These are phyloP conservation scores for Dactylellina sp. DNA, from an alignment of 2,329 filamentous ascomycete genomes.

Conservation along the genomic window DNA sequence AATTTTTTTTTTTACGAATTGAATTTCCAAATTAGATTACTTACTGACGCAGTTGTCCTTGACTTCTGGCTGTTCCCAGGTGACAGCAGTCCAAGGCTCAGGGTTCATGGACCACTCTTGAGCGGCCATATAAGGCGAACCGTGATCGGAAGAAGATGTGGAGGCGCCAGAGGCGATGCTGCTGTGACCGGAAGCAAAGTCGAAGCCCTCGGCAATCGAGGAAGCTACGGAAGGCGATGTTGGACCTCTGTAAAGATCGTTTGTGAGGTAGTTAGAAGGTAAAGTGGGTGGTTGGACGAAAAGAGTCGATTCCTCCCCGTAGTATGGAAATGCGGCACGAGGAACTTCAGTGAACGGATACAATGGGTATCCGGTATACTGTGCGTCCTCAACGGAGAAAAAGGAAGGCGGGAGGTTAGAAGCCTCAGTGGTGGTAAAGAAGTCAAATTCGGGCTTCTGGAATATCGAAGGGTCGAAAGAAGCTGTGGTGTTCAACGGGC, in stretches of 20 bases:
- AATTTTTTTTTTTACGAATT: no score
- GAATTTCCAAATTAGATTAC: constrained; percentile 6
- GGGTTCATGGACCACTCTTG: constrained; percentile 56
- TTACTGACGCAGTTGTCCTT: constrained; percentile 56
- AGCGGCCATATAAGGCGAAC: constrained; percentile 47
- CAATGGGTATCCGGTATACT: constrained; percentile 49
- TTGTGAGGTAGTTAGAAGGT: constrained; percentile 53
- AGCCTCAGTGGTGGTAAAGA: constrained; percentile 45
- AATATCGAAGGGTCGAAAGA: constrained; percentile 54
- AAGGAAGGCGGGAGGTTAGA: constrained; percentile 50
- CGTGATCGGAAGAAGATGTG: constrained; percentile 55
- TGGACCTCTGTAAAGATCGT: constrained; percentile 52
- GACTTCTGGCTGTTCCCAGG: constrained; percentile 55
- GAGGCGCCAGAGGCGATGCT: constrained; percentile 54
- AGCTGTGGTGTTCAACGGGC: constrained; percentile 49
- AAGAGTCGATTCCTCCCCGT: constrained; percentile 45
- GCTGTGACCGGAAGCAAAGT: constrained; percentile 55
- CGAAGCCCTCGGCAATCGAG: constrained; percentile 45
- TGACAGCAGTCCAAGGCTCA: constrained; percentile 35
- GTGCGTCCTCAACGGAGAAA: constrained; percentile 53
- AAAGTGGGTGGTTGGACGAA: constrained; percentile 56
- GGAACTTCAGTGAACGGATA: constrained; percentile 54
- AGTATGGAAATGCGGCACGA: constrained; percentile 53
- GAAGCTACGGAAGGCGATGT: constrained; percentile 53
- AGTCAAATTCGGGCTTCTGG: constrained; percentile 50